A percentile compares a stretch with the other conserved stretches of the same genome.
These are phyloP conservation scores for Oidiodendron maius DNA, from an alignment of 495 filamentous ascomycete genomes.

Conservation along the genomic window DNA sequence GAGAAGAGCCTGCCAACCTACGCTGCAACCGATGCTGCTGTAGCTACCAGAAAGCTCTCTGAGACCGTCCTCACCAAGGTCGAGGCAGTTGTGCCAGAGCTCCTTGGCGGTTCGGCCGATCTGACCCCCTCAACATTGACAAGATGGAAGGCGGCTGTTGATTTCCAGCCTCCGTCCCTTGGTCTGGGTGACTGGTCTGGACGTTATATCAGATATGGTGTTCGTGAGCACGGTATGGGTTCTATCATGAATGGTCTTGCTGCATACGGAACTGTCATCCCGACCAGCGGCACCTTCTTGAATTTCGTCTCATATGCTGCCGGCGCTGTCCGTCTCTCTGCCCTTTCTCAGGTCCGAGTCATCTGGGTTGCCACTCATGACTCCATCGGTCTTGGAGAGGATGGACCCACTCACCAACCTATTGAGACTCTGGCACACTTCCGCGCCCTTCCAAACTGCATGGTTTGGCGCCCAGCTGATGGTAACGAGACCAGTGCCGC, in stretches of 20 bases:
- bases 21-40: conserved; percentile 77
- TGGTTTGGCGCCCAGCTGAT: conserved; percentile 99
- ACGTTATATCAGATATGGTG: conserved; percentile 95
- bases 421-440: conserved; percentile 99
- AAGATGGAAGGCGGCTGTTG: conserved; percentile 90
- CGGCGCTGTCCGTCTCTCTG: conserved; percentile 88
- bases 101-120: conserved; percentile 94
- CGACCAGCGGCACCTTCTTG: conserved; percentile 92
- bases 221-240: conserved; percentile 96
- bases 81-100: conserved; percentile 76
- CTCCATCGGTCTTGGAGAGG: conserved; percentile 98
- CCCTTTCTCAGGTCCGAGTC: conserved; percentile 83
- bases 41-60: conserved; percentile 92
- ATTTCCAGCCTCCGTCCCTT: conserved; percentile 90
- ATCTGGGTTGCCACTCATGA: conserved; percentile 99
- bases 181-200: conserved; percentile 82
- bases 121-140: conserved; percentile 98
- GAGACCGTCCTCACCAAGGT: conserved; percentile 90
- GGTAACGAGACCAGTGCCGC: conserved; percentile 98
- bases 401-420: conserved; percentile 97
- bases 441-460: conserved; percentile 98
- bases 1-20: conserved; percentile 90
- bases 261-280: conserved; percentile 92
- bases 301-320: conserved; percentile 99
- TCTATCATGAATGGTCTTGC: conserved; percentile 97